These are phyloP conservation scores for Orbilia oligospora DNA, from an alignment of 2,329 filamentous ascomycete species.

Conservation along the genomic window DNA sequence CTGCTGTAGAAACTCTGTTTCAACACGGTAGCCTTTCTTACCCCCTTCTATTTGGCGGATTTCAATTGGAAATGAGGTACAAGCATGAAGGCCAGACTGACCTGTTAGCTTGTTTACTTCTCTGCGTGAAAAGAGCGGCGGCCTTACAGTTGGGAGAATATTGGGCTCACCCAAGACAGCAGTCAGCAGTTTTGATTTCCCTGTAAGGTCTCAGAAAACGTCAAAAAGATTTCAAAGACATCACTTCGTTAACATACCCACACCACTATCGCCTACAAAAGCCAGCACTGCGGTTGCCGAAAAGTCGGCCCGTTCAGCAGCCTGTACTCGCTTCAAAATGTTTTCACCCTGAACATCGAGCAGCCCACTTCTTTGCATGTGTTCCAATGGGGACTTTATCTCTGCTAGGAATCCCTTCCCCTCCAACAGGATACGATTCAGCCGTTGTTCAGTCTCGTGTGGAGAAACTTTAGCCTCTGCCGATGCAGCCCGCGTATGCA, in stretches of 20 bases:
- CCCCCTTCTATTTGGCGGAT: not conserved
- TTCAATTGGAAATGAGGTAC: slow-evolving; percentile 21
- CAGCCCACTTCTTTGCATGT: not conserved
- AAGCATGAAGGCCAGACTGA: slow-evolving; percentile 22
- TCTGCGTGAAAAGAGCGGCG: not conserved
- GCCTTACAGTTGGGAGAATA: slow-evolving; percentile 22
- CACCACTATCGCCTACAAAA: slow-evolving; percentile 24
- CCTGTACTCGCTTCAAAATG: not conserved
- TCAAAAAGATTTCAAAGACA: not conserved
- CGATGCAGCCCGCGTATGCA: not conserved
- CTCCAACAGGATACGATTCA: not conserved
- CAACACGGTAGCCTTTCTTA: not conserved
- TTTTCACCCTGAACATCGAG: not conserved
- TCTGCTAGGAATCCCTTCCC: not conserved
- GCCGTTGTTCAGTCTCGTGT: not conserved
- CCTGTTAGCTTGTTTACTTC: not conserved
- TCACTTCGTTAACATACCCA: slow-evolving; percentile 3
- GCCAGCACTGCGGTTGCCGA: slow-evolving; percentile 16
- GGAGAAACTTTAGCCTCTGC: not conserved
- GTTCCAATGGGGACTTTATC: not conserved
- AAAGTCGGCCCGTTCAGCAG: slow-evolving; percentile 12
- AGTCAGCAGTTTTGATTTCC: slow-evolving; percentile 28
- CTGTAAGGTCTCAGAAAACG: not conserved
- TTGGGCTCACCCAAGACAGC: slow-evolving; percentile 19
- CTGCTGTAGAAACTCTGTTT: slow-evolving; percentile 10